Evolutionary conservation across 176 grass and related monocot species (phyloP).

Genomic region (Elaeis guineensis): DNA sequence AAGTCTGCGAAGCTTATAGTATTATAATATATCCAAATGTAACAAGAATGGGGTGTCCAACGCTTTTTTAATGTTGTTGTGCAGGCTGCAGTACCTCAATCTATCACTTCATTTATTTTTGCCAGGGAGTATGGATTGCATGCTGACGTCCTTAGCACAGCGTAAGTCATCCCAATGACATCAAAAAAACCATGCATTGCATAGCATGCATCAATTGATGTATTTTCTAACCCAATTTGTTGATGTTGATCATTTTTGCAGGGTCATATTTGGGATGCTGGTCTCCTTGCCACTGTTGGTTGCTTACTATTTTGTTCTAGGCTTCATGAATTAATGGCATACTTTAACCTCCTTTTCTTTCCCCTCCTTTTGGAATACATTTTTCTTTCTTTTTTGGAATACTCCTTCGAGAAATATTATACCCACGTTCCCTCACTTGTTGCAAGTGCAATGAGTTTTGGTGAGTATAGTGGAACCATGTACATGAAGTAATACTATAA

Average conservation of each 20-base stretch:
- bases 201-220: background rate
- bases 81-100: slow-evolving; percentile 74
- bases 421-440: too few species aligned
- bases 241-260: slow-evolving; percentile 26
- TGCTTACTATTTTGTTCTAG: slow-evolving; percentile 46
- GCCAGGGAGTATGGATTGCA: slow-evolving; percentile 78
- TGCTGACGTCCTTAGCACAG: slow-evolving; percentile 63
- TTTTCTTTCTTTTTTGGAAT: too few species aligned
- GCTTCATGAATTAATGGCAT: slow-evolving; percentile 30
- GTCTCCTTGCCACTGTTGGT: slow-evolving; percentile 57
- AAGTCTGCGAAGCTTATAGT: too few species aligned
- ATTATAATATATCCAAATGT: too few species aligned
- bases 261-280: slow-evolving; percentile 73
- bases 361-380: too few species aligned
- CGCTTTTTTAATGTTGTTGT: background rate
- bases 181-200: too few species aligned
- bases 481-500: too few species aligned
- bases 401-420: too few species aligned
- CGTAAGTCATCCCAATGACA: slow-evolving; percentile 33
- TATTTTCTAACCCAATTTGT: background rate
- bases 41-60: too few species aligned
- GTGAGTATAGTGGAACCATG: too few species aligned
- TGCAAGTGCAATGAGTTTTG: too few species aligned
- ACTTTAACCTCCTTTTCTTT: too few species aligned
- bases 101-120: slow-evolving; percentile 67